Evolutionary conservation across 352 stramenopile genomes (phyloP).

Genomic region (Peronosclerospora sorghi): DNA sequence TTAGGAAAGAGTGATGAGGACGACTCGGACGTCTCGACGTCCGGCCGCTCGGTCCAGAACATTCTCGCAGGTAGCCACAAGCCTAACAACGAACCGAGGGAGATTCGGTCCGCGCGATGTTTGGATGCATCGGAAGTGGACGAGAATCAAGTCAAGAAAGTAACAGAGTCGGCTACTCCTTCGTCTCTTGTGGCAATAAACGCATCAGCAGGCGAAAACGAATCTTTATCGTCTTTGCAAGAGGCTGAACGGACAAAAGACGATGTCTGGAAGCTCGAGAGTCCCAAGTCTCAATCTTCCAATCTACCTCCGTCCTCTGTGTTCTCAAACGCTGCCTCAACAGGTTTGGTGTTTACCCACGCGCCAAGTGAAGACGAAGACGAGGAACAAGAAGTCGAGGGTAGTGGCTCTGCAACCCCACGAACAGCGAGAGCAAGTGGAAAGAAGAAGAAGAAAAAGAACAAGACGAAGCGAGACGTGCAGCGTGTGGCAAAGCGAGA

Average conservation of each 20-base stretch:
- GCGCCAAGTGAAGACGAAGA: constrained; percentile 34
- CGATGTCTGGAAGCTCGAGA: constrained; percentile 17
- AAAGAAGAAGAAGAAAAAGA: constrained; percentile 63
- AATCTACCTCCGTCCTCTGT: constrained; percentile 4
- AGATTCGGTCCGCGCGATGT: background rate
- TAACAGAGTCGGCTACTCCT: constrained; percentile 2
- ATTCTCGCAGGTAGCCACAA: constrained; percentile 15
- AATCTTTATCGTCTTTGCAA: constrained; percentile 12
- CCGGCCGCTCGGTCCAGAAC: constrained; percentile 6
- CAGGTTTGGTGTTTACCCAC: constrained; percentile 13
- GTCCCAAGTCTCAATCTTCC: constrained; percentile 16
- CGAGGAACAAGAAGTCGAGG: constrained; percentile 32
- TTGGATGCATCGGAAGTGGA: background rate
- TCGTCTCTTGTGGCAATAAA: constrained; percentile 11
- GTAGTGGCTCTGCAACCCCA: constrained; percentile 9
- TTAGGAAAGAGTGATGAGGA: constrained; percentile 45
- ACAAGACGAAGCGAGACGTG: constrained; percentile 27
- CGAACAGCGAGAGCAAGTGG: constrained; percentile 4
- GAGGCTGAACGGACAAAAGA: constrained; percentile 11
- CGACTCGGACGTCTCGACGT: constrained; percentile 17
- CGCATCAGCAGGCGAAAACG: constrained; percentile 5
- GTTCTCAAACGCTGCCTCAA: constrained; percentile 1
- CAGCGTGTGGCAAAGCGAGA: constrained; percentile 15
- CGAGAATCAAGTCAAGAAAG: constrained; percentile 1
- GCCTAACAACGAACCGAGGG: background rate